A percentile compares a stretch with the other conserved stretches of the same genome.
Conservation (phyloP, 352 stramenopile genomes). For the Lagenidium sp. region DNA sequence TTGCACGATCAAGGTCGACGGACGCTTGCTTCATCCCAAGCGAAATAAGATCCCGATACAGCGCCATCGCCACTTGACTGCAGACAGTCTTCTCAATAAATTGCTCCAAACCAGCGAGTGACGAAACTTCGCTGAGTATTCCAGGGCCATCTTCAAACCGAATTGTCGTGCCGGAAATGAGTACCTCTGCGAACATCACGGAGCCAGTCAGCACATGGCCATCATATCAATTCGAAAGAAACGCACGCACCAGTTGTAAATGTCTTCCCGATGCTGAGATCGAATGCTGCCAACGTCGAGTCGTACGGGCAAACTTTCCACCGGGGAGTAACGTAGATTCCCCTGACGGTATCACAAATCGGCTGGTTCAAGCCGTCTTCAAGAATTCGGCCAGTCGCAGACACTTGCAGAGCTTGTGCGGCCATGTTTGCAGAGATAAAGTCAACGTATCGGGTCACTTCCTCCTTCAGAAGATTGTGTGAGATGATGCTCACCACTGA, state of each 20-base stretch:
- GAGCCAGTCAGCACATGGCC: not conserved
- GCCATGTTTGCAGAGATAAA: conserved; percentile 51
- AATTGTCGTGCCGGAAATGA: conserved; percentile 72
- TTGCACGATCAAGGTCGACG: conserved; percentile 69
- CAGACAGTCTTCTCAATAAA: conserved; percentile 75
- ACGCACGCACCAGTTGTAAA: conserved; percentile 57
- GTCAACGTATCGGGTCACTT: conserved; percentile 65
- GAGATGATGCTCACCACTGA: conserved; percentile 59
- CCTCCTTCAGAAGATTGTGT: conserved; percentile 74
- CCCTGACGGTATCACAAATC: conserved; percentile 76
- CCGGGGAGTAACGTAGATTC: conserved; percentile 60
- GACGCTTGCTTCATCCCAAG: conserved; percentile 70
- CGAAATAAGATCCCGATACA: conserved; percentile 63
- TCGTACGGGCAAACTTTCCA: conserved; percentile 80
- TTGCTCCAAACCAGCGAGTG: conserved; percentile 38
- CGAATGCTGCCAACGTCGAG: conserved; percentile 70
- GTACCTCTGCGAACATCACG: conserved; percentile 33
- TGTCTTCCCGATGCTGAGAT: conserved; percentile 78
- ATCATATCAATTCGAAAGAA: not conserved
- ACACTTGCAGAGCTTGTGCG: conserved; percentile 45
- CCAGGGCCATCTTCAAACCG: conserved; percentile 53
- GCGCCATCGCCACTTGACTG: conserved; percentile 54
- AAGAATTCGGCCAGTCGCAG: conserved; percentile 48
- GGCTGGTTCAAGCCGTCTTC: conserved; percentile 73
- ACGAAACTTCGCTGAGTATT: conserved; percentile 50